Conservation (phyloP, 139 green algal species). For the Deuterostichococcus epilithicus region DNA sequence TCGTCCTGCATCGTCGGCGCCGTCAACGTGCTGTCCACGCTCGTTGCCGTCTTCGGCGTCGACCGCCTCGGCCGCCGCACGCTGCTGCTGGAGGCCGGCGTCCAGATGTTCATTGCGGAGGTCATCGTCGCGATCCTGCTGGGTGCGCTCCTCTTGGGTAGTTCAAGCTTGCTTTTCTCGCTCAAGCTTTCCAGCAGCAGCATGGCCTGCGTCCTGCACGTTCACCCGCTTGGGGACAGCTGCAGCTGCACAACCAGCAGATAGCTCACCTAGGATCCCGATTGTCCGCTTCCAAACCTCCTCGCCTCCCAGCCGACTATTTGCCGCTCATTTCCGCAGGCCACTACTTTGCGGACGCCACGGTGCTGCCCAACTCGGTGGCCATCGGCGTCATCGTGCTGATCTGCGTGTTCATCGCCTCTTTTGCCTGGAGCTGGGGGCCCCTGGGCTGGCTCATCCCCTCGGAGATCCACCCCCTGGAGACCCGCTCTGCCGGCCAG, state of each 20-base stretch:
- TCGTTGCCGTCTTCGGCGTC: conserved; percentile 42
- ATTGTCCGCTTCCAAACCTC: too few relatives aligned
- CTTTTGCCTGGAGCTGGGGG: conserved; percentile 71
- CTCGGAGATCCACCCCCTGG: conserved; percentile 28
- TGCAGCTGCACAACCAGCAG: too few relatives aligned
- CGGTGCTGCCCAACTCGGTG: background rate
- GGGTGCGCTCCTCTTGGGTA: background rate
- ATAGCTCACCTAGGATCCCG: too few relatives aligned
- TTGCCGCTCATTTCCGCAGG: too few relatives aligned
- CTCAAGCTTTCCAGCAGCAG: background rate
- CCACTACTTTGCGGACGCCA: conserved; percentile 1
- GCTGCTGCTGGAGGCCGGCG: conserved; percentile 29
- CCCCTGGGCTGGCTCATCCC: conserved; percentile 28
- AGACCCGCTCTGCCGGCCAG: conserved; percentile 20
- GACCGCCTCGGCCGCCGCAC: conserved; percentile 23
- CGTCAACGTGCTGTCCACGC: conserved; percentile 38
- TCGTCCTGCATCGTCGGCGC: conserved; percentile 29
- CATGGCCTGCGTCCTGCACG: too few relatives aligned
- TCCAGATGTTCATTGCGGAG: conserved; percentile 31
- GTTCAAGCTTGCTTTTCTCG: too few relatives aligned
- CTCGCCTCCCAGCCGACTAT: background rate
- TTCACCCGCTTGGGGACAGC: too few relatives aligned
- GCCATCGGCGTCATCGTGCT: conserved; percentile 46
- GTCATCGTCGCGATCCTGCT: conserved; percentile 14
- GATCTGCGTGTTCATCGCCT: conserved; percentile 70